phyloP scores from a whole-genome alignment of 805 yeast species.

The Grigorovia transvaalensis region DNA sequence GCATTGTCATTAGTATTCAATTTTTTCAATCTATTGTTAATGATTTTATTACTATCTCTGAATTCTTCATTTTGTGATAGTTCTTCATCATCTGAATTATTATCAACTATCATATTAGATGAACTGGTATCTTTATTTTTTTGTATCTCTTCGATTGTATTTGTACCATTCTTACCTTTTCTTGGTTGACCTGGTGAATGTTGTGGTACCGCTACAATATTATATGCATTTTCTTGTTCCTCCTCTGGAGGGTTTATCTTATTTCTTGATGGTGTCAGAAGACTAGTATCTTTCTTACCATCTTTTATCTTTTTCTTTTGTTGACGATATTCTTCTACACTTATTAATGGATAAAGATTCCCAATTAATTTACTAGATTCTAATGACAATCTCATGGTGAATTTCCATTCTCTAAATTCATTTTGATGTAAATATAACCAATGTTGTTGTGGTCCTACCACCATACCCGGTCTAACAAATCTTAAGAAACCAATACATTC shows the following conservation, averaged over 20 bases:
- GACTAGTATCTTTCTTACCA: conserved; percentile 24
- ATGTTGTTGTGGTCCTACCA: conserved; percentile 99
- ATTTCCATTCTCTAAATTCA: conserved; percentile 93
- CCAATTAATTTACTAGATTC: conserved; percentile 57
- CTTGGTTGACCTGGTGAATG: conserved; percentile 97
- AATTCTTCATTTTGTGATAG: conserved; percentile 16
- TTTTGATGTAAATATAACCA: conserved; percentile 95
- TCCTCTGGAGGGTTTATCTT: conserved; percentile 16
- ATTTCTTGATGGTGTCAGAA: conserved; percentile 26
- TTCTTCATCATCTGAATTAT: conserved; percentile 11
- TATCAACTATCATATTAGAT: conserved; percentile 6
- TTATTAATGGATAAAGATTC: conserved; percentile 52
- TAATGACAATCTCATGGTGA: conserved; percentile 72
- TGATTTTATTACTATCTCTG: conserved; percentile 12
- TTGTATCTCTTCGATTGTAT: conserved; percentile 28
- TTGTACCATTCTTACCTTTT: conserved; percentile 36
- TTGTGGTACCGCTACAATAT: conserved; percentile 50
- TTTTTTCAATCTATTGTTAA: conserved; percentile 2
- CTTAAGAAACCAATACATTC: conserved; percentile 96
- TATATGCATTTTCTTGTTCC: conserved; percentile 24
- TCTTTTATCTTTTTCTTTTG: conserved; percentile 33
- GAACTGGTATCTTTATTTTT: conserved; percentile 6
- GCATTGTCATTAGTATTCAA: conserved; percentile 20
- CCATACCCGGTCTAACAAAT: conserved; percentile 97
- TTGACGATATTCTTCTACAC: conserved; percentile 50